Conservation (phyloP, 2,329 filamentous ascomycete genomes). For the Trichoderma oligosporum region DNA sequence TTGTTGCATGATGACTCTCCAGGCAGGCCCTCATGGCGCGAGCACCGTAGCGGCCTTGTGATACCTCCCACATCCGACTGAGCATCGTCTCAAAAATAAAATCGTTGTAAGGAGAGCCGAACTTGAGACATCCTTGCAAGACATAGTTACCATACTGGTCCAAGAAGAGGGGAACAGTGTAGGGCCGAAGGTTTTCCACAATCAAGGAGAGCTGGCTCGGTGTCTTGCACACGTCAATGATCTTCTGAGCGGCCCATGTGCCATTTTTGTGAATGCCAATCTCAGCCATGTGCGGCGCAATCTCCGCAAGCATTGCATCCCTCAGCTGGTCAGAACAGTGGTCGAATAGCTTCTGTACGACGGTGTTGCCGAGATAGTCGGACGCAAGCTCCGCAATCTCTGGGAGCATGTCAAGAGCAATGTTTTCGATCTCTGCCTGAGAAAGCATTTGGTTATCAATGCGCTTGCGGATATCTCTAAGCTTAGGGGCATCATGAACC, state of each 20-base stretch:
- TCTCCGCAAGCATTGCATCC: slow-evolving; percentile 84
- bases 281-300: slow-evolving; percentile 87
- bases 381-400: slow-evolving; percentile 94
- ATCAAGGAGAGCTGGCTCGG: slow-evolving; percentile 79
- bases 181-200: slow-evolving; percentile 77
- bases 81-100: slow-evolving; percentile 99
- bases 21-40: slow-evolving; percentile 95
- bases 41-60: slow-evolving; percentile 90
- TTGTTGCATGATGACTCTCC: slow-evolving; percentile 91
- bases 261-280: slow-evolving; percentile 99
- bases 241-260: slow-evolving; percentile 98
- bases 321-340: slow-evolving; percentile 88
- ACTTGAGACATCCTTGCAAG: slow-evolving; percentile 91
- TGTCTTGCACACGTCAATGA: slow-evolving; percentile 92
- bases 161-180: slow-evolving; percentile 86
- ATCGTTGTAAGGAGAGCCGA: slow-evolving; percentile 82
- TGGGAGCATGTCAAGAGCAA: slow-evolving; percentile 89
- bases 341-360: slow-evolving; percentile 98
- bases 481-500: slow-evolving; percentile 87
- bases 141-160: slow-evolving; percentile 99
- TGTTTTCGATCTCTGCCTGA: slow-evolving; percentile 83
- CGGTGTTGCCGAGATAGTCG: slow-evolving; percentile 96
- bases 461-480: slow-evolving; percentile 92
- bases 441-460: slow-evolving; percentile 93
- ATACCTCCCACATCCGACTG: slow-evolving; percentile 85